phyloP scores from a whole-genome alignment of 1,284 basidiomycete species.

The Cryptococcus jaspeensis region DNA sequence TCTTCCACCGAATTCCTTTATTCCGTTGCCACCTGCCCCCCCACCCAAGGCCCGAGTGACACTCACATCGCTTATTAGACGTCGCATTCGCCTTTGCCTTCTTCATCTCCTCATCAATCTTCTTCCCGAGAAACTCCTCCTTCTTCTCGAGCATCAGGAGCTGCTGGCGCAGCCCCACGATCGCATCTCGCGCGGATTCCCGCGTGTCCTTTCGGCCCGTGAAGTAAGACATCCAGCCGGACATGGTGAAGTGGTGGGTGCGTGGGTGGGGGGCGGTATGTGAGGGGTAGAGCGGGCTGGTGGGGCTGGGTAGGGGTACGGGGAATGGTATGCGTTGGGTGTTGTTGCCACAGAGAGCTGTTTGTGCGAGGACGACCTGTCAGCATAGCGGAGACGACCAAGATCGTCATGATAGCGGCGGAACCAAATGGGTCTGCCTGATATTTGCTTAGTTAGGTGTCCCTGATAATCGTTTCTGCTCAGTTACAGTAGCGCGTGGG shows the following conservation, averaged over 20 bases:
- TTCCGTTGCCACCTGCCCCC: not conserved
- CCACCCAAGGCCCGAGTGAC: not conserved
- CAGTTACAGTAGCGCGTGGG: no score
- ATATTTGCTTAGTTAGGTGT: no score
- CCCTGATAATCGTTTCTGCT: no score
- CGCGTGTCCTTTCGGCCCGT: constrained; percentile 71
- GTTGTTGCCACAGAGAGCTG: not conserved
- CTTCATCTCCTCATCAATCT: constrained; percentile 91
- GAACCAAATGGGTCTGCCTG: not conserved
- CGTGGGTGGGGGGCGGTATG: not conserved
- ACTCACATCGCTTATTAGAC: constrained; percentile 86
- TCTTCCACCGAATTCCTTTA: not conserved
- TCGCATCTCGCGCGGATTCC: constrained; percentile 77
- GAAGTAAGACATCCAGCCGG: constrained; percentile 70
- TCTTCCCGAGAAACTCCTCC: constrained; percentile 93
- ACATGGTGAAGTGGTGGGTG: constrained; percentile 63
- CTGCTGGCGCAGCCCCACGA: constrained; percentile 80
- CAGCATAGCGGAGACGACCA: not conserved
- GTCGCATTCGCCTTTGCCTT: constrained; percentile 93
- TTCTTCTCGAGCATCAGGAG: constrained; percentile 98
- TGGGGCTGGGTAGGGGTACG: not conserved
- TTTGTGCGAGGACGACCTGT: not conserved
- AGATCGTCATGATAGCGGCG: not conserved
- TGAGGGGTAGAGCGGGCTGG: not conserved
- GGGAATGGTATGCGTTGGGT: not conserved